These are phyloP conservation scores for Rhodofomes roseus DNA, from an alignment of 1,284 basidiomycete genomes.

Conservation along the genomic window DNA sequence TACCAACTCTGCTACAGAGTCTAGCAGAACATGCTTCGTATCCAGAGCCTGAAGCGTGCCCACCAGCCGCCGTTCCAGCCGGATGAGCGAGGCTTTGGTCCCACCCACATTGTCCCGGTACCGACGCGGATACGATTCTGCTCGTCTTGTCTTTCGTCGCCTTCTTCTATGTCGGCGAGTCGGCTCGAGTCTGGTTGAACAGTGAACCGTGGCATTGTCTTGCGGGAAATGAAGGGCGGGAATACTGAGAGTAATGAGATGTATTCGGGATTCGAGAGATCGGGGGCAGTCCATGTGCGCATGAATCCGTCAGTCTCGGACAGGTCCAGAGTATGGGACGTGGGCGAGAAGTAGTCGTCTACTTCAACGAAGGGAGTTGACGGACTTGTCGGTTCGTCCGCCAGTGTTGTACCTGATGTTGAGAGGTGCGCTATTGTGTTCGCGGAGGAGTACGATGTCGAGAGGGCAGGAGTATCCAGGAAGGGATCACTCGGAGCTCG, in stretches of 20 bases:
- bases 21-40: constrained; percentile 61
- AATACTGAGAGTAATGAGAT: constrained; percentile 60
- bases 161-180: constrained; percentile 59
- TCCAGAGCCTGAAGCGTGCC: constrained; percentile 69
- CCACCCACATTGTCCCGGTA: constrained; percentile 71
- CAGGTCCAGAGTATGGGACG: constrained; percentile 31
- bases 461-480: constrained; percentile 60
- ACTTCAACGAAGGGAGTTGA: constrained; percentile 33
- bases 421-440: constrained; percentile 33
- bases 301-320: constrained; percentile 48
- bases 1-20: background rate
- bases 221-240: constrained; percentile 63
- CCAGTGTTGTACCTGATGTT: constrained; percentile 26
- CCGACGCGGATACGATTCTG: constrained; percentile 58
- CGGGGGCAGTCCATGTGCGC: constrained; percentile 68
- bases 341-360: constrained; percentile 29
- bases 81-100: constrained; percentile 47
- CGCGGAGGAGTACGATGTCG: constrained; percentile 55
- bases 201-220: constrained; percentile 63
- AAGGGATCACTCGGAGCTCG: constrained; percentile 78
- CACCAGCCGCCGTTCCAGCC: constrained; percentile 74
- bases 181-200: constrained; percentile 27
- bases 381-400: constrained; percentile 40
- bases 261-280: constrained; percentile 64
- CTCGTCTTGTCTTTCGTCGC: constrained; percentile 48